Evolutionary conservation across 2,329 filamentous ascomycete genomes (phyloP), one percentile per base, ranked within the genome.

Genomic region (Magnaporthiopsis incrustans): DNA sequence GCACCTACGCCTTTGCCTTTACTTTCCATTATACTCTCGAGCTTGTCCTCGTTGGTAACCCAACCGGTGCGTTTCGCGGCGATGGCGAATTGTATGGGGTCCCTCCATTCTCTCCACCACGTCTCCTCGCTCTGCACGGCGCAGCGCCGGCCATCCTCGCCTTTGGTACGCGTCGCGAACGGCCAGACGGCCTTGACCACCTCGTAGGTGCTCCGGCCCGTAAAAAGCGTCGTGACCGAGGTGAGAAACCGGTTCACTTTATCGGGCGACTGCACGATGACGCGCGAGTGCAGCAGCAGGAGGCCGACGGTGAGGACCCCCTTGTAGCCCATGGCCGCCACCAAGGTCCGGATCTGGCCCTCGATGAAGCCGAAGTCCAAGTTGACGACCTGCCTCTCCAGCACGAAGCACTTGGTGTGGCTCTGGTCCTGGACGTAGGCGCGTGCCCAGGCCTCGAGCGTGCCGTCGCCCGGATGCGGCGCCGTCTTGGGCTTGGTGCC

Each of bases 101-200:
- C 77, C 64, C 73, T 78, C 81, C 81, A 83, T 67, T 81, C 79
- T 61, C 74, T 74, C 79, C 82, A 85, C 82, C 83, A 85, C 2
- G 75, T 76, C 69, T 83, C 81, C 71, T 86, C 82, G 65, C 77
- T 82, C 71, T 84, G 81, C n/a, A 85, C 81, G 3, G 77, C 75
- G 67, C 78, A 84, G 63, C 71, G 72, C 61, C 79, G 76, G 15
- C 71, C 78, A n/a, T 67, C 70, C 66, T 81, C 80, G 56, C 75
- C 81, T 67, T 73, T 79, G 69, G 71, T 75, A 4, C 76, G 74
- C 67, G 80, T 81, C 1, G 83, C 83, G 72, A 84, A 85, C 4
- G 82, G 83, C 83, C 83, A 86, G 1, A 85, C 78, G 1, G 78
- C 77, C 70, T 83, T 82, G 61, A 83, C 77, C 3, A 84, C 80